These are phyloP conservation scores for Perkinsus olseni DNA, from an alignment of 169 alveolate genomes.

Conservation along the genomic window DNA sequence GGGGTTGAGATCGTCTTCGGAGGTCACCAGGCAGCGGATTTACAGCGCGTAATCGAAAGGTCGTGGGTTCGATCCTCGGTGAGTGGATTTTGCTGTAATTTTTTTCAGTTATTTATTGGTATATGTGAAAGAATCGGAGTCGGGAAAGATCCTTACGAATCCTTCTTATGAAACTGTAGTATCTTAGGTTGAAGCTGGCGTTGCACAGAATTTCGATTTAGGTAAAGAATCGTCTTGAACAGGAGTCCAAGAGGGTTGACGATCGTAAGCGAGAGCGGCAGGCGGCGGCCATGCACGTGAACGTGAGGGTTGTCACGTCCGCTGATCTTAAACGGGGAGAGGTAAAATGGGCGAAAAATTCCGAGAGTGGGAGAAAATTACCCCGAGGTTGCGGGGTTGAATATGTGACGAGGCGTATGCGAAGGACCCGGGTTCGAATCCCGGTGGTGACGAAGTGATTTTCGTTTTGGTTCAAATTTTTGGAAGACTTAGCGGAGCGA, in stretches of 20 bases:
- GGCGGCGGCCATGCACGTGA: not conserved
- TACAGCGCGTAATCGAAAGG: conserved; percentile 69
- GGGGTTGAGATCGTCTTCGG: conserved; percentile 15
- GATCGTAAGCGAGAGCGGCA: not conserved
- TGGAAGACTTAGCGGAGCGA: too few species aligned
- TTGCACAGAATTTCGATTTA: not conserved
- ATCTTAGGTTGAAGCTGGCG: not conserved
- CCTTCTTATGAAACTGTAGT: conserved; percentile 39
- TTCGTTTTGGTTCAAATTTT: too few species aligned
- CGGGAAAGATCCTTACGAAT: conserved; percentile 48
- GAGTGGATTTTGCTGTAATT: too few species aligned
- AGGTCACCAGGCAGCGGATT: conserved; percentile 46
- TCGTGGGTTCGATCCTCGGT: conserved; percentile 8
- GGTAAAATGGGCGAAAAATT: not conserved
- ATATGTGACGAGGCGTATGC: too few species aligned
- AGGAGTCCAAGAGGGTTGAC: not conserved
- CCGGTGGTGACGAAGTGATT: too few species aligned
- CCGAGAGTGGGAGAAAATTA: not conserved
- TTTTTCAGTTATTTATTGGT: conserved; percentile 64
- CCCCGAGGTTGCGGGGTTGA: too few species aligned
- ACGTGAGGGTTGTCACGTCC: not conserved
- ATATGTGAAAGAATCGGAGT: conserved; percentile 74
- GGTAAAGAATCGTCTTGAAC: not conserved
- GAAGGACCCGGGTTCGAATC: too few species aligned
- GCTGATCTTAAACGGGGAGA: not conserved